These are phyloP conservation scores for Climacium dendroides DNA, from an alignment of 225 moss, liverwort and hornwort genomes.

Conservation along the genomic window DNA sequence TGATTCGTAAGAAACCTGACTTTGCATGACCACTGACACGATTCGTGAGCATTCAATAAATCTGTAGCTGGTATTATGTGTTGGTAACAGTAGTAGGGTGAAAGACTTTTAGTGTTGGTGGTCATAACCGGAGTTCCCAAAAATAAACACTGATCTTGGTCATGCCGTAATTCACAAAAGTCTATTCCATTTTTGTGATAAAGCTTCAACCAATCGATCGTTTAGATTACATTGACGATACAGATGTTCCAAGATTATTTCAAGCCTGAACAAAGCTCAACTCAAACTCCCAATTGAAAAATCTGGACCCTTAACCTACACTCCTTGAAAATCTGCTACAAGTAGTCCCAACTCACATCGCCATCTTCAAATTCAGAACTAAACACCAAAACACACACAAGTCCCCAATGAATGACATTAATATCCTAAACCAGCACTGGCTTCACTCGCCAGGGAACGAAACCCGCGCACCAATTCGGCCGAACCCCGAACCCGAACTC, in stretches of 20 bases:
- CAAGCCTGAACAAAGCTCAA: not conserved
- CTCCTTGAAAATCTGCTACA: not conserved
- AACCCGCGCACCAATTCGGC: not conserved
- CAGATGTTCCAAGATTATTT: not conserved
- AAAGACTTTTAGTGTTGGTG: not conserved
- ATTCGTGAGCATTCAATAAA: not conserved
- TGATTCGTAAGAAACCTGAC: not conserved
- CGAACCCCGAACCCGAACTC: too few relatives aligned
- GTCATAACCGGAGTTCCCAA: not conserved
- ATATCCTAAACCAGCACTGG: not conserved
- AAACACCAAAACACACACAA: not conserved
- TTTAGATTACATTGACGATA: not conserved
- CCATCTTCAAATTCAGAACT: not conserved
- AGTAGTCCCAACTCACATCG: too few relatives aligned
- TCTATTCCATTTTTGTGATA: not conserved
- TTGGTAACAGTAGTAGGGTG: not conserved
- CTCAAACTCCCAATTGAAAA: not conserved
- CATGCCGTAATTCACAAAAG: not conserved
- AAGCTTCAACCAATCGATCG: not conserved
- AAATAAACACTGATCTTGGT: not conserved
- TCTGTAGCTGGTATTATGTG: not conserved
- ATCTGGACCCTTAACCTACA: too few relatives aligned
- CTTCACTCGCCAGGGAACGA: not conserved
- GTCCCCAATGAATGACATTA: not conserved
- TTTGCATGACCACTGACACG: not conserved